Evolutionary conservation across 2,329 filamentous ascomycete species (phyloP).

Genomic region (Pseudogymnoascus verrucosus): DNA sequence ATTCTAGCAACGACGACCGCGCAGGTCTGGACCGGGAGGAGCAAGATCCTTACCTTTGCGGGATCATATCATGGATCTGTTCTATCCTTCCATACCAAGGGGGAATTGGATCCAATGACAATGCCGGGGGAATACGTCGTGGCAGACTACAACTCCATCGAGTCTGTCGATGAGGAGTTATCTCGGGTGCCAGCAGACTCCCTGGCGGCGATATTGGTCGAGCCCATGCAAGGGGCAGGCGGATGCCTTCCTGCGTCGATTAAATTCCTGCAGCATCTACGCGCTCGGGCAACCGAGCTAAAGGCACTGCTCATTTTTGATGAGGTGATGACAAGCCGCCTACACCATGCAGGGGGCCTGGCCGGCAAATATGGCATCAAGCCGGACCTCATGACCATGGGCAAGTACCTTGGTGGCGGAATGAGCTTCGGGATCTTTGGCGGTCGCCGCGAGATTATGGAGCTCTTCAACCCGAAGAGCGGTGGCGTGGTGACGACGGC

Average conservation of each 20-base stretch:
- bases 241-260: constrained; percentile 43
- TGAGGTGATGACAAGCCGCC: constrained; percentile 62
- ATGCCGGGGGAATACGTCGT: constrained; percentile 34
- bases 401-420: constrained; percentile 61
- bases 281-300: constrained; percentile 17
- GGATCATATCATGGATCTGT: constrained; percentile 22
- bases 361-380: constrained; percentile 35
- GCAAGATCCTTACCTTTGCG: constrained; percentile 19
- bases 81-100: constrained; percentile 40
- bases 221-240: constrained; percentile 57
- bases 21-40: constrained; percentile 16
- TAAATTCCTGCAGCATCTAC: constrained; percentile 19
- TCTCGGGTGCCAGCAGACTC: constrained; percentile 26
- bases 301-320: constrained; percentile 58
- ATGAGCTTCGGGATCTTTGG: constrained; percentile 61
- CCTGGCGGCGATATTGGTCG: constrained; percentile 49
- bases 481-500: constrained; percentile 27
- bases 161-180: constrained; percentile 37
- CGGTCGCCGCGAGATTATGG: constrained; percentile 50
- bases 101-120: constrained; percentile 24
- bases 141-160: constrained; percentile 53
- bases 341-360: constrained; percentile 39
- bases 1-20: constrained; percentile 45
- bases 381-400: constrained; percentile 56
- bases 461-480: constrained; percentile 43